Evolutionary conservation across 2,329 filamentous ascomycete genomes (phyloP), one percentile per base, ranked within the genome.

Genomic region (Calonectria henricotiae): DNA sequence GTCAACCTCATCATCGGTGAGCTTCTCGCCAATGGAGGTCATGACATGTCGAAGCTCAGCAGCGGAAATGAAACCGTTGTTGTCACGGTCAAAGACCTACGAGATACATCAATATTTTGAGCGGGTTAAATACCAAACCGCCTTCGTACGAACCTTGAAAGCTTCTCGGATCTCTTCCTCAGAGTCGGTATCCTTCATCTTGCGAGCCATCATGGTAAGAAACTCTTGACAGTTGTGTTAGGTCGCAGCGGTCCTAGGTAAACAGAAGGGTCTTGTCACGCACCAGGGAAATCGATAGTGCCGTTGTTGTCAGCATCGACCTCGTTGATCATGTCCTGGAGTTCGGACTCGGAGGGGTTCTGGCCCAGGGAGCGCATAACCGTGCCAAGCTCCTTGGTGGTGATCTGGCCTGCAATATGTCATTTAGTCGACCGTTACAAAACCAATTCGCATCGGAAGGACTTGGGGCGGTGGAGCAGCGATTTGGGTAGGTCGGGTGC

Each of bases 251-350:
- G 11, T 47, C 35, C 43, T 32, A 58, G 20, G 30, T 15, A 27
- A 25, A 30, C 46, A 9, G 15, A 15, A 20, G 54, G 44, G 49
- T 35, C 61, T 58, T 23, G 58, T 51, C 30, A 79, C 89, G 78
- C 89, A 96, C 94, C 94, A 80, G 94, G 94, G 83, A 96, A 96
- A 83, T 96, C 94, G 80, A 96, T 96, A 77, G 94, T 96, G 85
- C 94, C 94, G 81, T 96, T 96, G 89, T 96, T 96, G 86, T 96
- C 94, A 79, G 93, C 93, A 80, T 96, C 94, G 74, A 96, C 94
- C 86, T 96, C 94, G 85, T 96, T 96, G 87, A 96, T 96, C 94
- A 96, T 96, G 82, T 96, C 94, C 86, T 96, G 94, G 75, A 96
- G 87, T 85, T 96, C 94, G 71, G 93, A 95, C 87, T 96, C 94